Conservation (phyloP, 139 green algal genomes). For the Coccomyxa sp. region DNA sequence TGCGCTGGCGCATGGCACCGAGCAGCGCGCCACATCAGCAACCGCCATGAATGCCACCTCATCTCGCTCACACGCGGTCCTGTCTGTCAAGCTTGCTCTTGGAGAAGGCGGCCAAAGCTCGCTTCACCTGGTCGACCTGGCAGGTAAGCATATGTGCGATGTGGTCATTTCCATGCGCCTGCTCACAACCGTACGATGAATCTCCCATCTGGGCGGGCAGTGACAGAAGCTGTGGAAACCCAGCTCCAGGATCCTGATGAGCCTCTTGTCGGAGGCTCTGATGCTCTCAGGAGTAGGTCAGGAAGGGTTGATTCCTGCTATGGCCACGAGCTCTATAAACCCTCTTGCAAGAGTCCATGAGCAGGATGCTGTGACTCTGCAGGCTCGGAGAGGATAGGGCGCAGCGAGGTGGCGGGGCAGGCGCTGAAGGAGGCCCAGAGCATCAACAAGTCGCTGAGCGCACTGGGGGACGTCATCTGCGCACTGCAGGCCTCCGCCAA, state of each 20-base stretch:
- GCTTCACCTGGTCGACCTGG: constrained; percentile 24
- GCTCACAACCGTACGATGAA: too few species aligned
- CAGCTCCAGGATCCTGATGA: too few species aligned
- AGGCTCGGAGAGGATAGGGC: constrained; percentile 80
- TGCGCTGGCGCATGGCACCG: constrained; percentile 31
- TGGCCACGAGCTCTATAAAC: too few species aligned
- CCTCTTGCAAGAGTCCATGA: too few species aligned
- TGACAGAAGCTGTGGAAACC: too few species aligned
- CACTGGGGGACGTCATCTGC: constrained; percentile 77
- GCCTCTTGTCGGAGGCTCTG: too few species aligned
- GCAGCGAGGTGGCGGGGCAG: constrained; percentile 68
- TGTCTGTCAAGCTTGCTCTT: constrained; percentile 51
- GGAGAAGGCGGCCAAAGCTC: constrained; percentile 7
- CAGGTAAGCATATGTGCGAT: neutral
- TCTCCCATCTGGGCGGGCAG: too few species aligned
- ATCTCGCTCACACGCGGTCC: constrained; percentile 59
- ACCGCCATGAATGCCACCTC: constrained; percentile 73
- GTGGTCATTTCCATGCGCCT: neutral
- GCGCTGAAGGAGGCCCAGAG: constrained; percentile 85
- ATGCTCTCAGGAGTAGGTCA: too few species aligned
- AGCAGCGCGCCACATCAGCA: constrained; percentile 15
- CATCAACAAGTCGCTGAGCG: constrained; percentile 88
- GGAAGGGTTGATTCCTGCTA: too few species aligned
- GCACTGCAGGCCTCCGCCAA: constrained; percentile 55
- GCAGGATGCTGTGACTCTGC: constrained; percentile 22